Base-by-base conservation (phyloP, 129 eudicot species). In the Glebionis coronaria region DNA sequence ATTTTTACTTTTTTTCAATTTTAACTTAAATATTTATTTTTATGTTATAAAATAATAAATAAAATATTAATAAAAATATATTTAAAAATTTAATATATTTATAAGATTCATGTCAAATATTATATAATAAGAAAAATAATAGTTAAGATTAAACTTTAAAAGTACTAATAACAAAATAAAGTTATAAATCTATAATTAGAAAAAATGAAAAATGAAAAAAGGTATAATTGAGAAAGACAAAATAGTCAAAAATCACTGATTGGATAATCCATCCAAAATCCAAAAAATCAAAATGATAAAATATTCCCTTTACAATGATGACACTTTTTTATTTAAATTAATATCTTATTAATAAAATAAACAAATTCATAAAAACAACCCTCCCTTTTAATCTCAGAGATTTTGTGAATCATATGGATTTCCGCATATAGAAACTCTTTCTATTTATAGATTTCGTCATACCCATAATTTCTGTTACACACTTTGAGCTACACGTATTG, bases 241-340 rank as follows among this genome's bases (percentile, higher is more conserved):
- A 9, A 35, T 4, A 31, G 75, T 76, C 80, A 76, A 76, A 76
- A 76, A 25, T 76, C 80, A 68, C 68, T 76, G 75, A 76, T 76
- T 76, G 75, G 80, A 61, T 76, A 70, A 76, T 76, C 70, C 70
- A 53, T 31, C 40, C 40, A 31, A 31, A 31, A 31, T n/a, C 42
- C 2, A 35, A 35, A 35, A 35, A 5, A 35, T 7, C 42, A 35
- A 35, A 35, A 35, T 35, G 42, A 35, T 35, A 35, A 75, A 75
- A 60, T 51, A 51, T 18, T 70, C 58, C 64, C 51, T 75, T 75
- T 75, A 68, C 35, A 42, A 75, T 73, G 42, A 64, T 63, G 56
- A 45, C 70, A 57, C 63, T 62, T 63, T 72, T 63, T n/a, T 13
- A 44, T 27, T 53, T 54, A 4, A 29, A 5, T 31, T 69, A 15